Evolutionary conservation across 148 eudicot genomes (phyloP), one percentile per base, ranked within the genome.

Genomic region (Bassia scoparia): DNA sequence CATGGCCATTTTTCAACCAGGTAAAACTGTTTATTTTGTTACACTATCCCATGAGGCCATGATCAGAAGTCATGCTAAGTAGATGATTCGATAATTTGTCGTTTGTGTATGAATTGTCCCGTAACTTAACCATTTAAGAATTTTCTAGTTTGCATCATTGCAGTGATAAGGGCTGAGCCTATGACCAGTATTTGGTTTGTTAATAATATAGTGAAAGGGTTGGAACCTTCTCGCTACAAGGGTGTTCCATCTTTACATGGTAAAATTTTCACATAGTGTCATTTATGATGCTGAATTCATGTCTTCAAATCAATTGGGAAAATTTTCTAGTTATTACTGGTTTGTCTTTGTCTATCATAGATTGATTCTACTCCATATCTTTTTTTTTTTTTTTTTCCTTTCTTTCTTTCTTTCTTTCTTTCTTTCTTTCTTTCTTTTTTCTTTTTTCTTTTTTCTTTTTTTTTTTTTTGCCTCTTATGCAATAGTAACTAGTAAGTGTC

Each of bases 1-100:
- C 87, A 27, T 77, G 83, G 81, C 97, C 97, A 2, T 89, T 88
- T 81, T 92, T 92, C 75, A 92, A 92, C 80, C 97, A 92, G 92
- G 97, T 87, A 80, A 27, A 18, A 53, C 30, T 46, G 4, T 30
- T 46, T 23, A 7, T 37, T 59, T 8, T 17, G 31, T 74, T 63
- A 6, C 7, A 18, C 3, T 2, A 34, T 11, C 12, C n/a, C n/a
- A n/a, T n/a, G n/a, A n/a, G n/a, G n/a, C n/a, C 13, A 23, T 14
- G 41, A 30, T 23, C 21, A 24, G 10, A 31, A 48, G 49, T 30
- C 61, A 20, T 54, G 18, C 34, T 33, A 37, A 20, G 23, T 26
- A 1, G 9, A 11, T 1, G 27, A 13, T 37, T 46, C 23, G 46
- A 12, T 72, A 56, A 6, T 48, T 54, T 34, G 59, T 69, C 4